Conservation (phyloP, 148 eudicot genomes). For the Persicaria maculosa region DNA sequence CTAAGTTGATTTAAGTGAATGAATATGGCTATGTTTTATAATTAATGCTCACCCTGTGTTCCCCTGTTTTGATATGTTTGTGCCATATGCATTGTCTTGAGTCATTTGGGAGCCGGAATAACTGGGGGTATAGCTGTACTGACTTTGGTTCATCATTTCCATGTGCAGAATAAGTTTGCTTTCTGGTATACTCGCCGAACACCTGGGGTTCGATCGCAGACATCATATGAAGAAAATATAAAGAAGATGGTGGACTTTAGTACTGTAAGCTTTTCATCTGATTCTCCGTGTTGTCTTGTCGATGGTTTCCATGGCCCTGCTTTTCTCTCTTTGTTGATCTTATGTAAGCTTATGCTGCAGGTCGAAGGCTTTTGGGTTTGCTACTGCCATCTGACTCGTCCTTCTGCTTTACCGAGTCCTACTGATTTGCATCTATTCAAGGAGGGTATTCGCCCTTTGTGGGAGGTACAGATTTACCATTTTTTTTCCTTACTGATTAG, state of each 20-base stretch:
- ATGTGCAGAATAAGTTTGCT: constrained; percentile 70
- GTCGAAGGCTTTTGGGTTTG: constrained; percentile 97
- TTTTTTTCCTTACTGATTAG: neutral
- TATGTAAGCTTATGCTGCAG: constrained; percentile 24
- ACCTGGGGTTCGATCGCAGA: constrained; percentile 71
- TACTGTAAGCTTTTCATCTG: constrained; percentile 39
- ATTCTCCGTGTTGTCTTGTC: neutral
- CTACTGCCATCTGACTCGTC: constrained; percentile 92
- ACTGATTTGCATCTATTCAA: constrained; percentile 98
- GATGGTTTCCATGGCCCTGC: neutral
- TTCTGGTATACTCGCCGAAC: constrained; percentile 92
- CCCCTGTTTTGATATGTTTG: neutral
- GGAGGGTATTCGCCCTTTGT: constrained; percentile 91
- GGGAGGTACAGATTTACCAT: constrained; percentile 66
- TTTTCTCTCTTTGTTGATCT: neutral
- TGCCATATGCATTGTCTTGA: neutral
- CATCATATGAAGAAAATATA: constrained; percentile 84
- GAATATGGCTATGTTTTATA: neutral
- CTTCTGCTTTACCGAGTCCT: constrained; percentile 78
- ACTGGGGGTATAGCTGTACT: neutral
- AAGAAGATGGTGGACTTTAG: constrained; percentile 83
- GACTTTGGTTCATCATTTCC: constrained; percentile 6
- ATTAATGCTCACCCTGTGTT: neutral
- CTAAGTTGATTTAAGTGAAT: neutral
- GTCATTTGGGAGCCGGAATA: neutral